Conservation (phyloP, 192 early-diverging fungal species). For the Coemansia sp. region DNA sequence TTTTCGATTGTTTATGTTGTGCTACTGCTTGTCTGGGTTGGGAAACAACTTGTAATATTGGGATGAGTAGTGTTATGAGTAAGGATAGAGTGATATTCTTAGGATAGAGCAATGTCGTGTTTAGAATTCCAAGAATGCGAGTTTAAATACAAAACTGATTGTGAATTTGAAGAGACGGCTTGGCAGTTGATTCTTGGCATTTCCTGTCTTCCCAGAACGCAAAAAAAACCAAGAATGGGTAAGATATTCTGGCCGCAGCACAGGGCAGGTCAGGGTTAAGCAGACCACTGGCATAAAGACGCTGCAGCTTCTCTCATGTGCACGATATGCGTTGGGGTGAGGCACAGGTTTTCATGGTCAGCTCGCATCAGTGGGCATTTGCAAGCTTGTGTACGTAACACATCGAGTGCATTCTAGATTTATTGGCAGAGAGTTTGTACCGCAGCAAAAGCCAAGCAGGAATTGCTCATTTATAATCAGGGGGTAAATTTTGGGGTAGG, state of each 20-base stretch:
- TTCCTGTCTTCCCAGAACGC: background rate
- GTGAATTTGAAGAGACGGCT: background rate
- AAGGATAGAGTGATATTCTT: background rate
- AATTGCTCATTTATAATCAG: background rate
- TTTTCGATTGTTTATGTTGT: background rate
- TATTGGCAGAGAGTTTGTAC: background rate
- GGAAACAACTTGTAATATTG: background rate
- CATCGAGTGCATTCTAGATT: too few relatives aligned
- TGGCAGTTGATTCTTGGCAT: background rate
- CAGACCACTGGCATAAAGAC: background rate
- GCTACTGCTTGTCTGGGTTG: background rate
- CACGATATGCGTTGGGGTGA: background rate
- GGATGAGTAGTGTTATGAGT: background rate
- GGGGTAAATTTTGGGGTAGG: background rate
- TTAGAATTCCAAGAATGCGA: background rate
- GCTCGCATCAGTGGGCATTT: background rate
- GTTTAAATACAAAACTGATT: background rate
- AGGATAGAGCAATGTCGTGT: background rate
- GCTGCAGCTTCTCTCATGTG: background rate
- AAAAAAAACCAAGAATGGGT: background rate
- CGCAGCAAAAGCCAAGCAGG: background rate
- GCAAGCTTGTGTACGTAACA: too few relatives aligned
- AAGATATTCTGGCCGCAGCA: background rate
- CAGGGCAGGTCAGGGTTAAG: background rate
- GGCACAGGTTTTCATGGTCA: background rate